Evolutionary conservation across 2,329 filamentous ascomycete species (phyloP).

Genomic region (Clarireedia monteithiana): DNA sequence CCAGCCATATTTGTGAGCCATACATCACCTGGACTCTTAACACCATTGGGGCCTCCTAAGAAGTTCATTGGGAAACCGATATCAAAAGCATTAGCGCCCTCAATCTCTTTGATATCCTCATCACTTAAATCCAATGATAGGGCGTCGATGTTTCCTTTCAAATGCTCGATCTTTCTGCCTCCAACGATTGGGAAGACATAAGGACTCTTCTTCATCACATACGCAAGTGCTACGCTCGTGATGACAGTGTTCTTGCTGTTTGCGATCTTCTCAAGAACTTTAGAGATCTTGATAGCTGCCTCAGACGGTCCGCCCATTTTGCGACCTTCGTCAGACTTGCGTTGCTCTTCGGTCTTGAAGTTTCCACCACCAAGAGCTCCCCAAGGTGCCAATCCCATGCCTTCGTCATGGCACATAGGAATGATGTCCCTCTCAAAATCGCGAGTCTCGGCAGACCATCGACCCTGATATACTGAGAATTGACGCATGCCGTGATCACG

Average conservation of each 20-base stretch:
- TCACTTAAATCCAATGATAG: conserved; percentile 50
- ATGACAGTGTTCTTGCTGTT: conserved; percentile 47
- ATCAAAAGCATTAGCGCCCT: conserved; percentile 53
- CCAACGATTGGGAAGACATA: conserved; percentile 70
- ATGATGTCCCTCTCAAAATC: conserved; percentile 59
- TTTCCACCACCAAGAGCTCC: conserved; percentile 43
- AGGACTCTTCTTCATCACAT: conserved; percentile 63
- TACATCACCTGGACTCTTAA: conserved; percentile 28
- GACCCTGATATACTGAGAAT: conserved; percentile 63
- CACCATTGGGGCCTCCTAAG: conserved; percentile 35
- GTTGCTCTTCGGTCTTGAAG: conserved; percentile 35
- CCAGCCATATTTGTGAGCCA: conserved; percentile 18
- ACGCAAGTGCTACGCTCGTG: conserved; percentile 61
- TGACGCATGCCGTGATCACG: conserved; percentile 58
- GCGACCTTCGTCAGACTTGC: conserved; percentile 31
- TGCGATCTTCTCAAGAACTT: conserved; percentile 47
- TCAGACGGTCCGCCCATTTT: conserved; percentile 33
- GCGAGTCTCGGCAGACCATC: conserved; percentile 51
- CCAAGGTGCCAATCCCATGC: conserved; percentile 52
- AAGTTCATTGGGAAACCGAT: conserved; percentile 60
- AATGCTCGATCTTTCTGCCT: conserved; percentile 59
- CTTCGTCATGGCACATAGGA: conserved; percentile 48
- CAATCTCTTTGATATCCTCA: conserved; percentile 60
- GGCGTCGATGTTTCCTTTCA: conserved; percentile 63
- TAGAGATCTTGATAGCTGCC: conserved; percentile 38